phyloP scores from a whole-genome alignment of 1,284 basidiomycete genomes.

The Fistulinella cinereoalba region DNA sequence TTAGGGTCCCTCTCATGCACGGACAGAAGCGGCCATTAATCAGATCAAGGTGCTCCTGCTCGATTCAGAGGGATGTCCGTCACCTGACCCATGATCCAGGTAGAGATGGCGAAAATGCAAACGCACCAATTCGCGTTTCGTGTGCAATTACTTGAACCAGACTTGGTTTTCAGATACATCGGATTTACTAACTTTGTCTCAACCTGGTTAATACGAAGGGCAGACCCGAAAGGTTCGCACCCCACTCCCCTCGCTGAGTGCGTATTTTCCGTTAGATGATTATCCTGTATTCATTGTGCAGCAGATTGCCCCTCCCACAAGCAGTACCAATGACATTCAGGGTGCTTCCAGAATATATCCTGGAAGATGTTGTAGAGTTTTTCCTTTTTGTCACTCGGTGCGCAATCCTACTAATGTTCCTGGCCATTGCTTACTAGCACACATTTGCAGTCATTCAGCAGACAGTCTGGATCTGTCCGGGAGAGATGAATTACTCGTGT shows the following conservation, averaged over 20 bases:
- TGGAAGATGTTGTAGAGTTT: slow-evolving; percentile 94
- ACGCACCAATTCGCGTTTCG: slow-evolving; percentile 77
- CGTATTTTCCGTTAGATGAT: slow-evolving; percentile 27
- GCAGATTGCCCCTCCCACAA: slow-evolving; percentile 79
- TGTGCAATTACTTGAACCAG: slow-evolving; percentile 85
- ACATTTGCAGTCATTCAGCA: slow-evolving; percentile 59
- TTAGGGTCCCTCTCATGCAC: slow-evolving; percentile 66
- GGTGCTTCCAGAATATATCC: slow-evolving; percentile 90
- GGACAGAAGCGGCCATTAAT: slow-evolving; percentile 66
- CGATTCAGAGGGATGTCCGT: background rate
- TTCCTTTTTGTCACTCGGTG: slow-evolving; percentile 82
- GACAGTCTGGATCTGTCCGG: slow-evolving; percentile 80
- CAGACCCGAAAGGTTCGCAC: slow-evolving; percentile 82
- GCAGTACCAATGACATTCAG: slow-evolving; percentile 85
- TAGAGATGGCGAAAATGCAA: slow-evolving; percentile 66
- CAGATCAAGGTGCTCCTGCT: slow-evolving; percentile 58
- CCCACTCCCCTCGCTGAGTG: slow-evolving; percentile 70
- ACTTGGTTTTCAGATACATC: slow-evolving; percentile 77
- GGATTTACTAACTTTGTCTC: slow-evolving; percentile 89
- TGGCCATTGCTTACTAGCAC: slow-evolving; percentile 10
- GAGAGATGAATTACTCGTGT: slow-evolving; percentile 86
- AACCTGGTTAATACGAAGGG: slow-evolving; percentile 91
- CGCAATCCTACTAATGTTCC: slow-evolving; percentile 19
- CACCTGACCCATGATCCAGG: slow-evolving; percentile 36
- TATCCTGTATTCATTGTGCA: slow-evolving; percentile 10